Evolutionary conservation across 345 rosid species (phyloP).

Genomic region (Salix viminalis): DNA sequence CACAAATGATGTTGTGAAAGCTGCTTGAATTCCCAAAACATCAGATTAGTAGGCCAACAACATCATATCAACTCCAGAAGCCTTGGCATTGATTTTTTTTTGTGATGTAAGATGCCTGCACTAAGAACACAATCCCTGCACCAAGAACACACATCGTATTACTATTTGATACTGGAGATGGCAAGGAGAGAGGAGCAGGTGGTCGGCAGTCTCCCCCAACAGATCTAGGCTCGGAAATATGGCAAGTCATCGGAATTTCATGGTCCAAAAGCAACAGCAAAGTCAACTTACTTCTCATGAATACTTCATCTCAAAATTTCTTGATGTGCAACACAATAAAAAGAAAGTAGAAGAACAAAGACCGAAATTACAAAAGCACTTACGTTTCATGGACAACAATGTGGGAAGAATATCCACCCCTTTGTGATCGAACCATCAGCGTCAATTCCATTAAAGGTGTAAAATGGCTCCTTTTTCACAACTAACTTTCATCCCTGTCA

Average conservation of each 20-base stretch:
- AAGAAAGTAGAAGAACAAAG: neutral
- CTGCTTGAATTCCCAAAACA: neutral
- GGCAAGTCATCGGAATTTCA: too few relatives aligned
- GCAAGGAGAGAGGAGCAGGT: too few relatives aligned
- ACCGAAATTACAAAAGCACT: slow-evolving; percentile 1
- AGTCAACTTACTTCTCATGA: too few relatives aligned
- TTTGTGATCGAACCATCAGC: slow-evolving; percentile 64
- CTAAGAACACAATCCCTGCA: too few relatives aligned
- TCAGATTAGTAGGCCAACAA: neutral
- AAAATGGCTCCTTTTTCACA: slow-evolving; percentile 54
- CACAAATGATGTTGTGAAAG: neutral
- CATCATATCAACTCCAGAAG: neutral
- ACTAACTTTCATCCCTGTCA: slow-evolving; percentile 39
- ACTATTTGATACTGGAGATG: neutral
- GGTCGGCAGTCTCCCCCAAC: too few relatives aligned
- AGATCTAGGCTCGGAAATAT: too few relatives aligned
- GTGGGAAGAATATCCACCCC: slow-evolving; percentile 80
- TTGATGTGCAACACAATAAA: neutral
- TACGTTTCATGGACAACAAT: slow-evolving; percentile 76
- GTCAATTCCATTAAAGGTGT: slow-evolving; percentile 67
- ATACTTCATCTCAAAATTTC: too few relatives aligned
- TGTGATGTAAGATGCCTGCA: neutral
- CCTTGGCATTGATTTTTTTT: neutral
- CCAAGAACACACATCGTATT: neutral
- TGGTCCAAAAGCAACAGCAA: too few relatives aligned